A percentile compares a stretch with the other conserved stretches of the same genome.
phyloP scores from a whole-genome alignment of 2,329 filamentous ascomycete genomes.

The Calycina herbarum region DNA sequence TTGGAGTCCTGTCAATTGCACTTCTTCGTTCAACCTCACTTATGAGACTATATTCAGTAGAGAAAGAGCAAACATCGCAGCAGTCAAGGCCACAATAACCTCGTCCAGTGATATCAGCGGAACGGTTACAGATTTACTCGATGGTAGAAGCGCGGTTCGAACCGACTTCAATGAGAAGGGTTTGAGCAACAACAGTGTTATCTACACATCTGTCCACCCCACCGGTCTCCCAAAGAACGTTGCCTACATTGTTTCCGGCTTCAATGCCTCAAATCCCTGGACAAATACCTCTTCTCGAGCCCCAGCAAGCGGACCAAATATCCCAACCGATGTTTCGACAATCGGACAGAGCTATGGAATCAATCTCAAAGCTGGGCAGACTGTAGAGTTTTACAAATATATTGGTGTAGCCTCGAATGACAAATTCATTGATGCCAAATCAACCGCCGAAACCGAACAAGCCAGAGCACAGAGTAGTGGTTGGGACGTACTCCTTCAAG shows the following conservation, averaged over 20 bases:
- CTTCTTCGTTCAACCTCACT: slow-evolving; percentile 55
- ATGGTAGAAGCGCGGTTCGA: slow-evolving; percentile 67
- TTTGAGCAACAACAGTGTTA: slow-evolving; percentile 50
- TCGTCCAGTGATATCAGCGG: slow-evolving; percentile 53
- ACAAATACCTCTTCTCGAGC: slow-evolving; percentile 40
- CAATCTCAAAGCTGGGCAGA: slow-evolving; percentile 51
- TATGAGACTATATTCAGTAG: slow-evolving; percentile 59
- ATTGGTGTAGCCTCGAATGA: slow-evolving; percentile 69
- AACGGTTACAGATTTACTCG: slow-evolving; percentile 64
- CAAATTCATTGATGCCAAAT: slow-evolving; percentile 59
- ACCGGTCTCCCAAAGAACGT: slow-evolving; percentile 61
- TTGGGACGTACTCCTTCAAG: slow-evolving; percentile 53
- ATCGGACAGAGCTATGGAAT: slow-evolving; percentile 62
- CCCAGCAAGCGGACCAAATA: slow-evolving; percentile 40
- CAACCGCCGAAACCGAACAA: slow-evolving; percentile 56
- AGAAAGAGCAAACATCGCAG: slow-evolving; percentile 37
- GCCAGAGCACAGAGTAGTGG: slow-evolving; percentile 50
- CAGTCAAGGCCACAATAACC: slow-evolving; percentile 58
- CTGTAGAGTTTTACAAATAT: slow-evolving; percentile 62
- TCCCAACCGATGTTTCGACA: slow-evolving; percentile 60
- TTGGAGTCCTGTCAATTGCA: slow-evolving; percentile 57
- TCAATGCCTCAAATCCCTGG: slow-evolving; percentile 40
- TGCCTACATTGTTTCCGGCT: slow-evolving; percentile 56
- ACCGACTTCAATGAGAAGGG: slow-evolving; percentile 59
- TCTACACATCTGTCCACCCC: slow-evolving; percentile 67